Conservation (phyloP, 2,329 filamentous ascomycete species). For the Aspergillus sp. region DNA sequence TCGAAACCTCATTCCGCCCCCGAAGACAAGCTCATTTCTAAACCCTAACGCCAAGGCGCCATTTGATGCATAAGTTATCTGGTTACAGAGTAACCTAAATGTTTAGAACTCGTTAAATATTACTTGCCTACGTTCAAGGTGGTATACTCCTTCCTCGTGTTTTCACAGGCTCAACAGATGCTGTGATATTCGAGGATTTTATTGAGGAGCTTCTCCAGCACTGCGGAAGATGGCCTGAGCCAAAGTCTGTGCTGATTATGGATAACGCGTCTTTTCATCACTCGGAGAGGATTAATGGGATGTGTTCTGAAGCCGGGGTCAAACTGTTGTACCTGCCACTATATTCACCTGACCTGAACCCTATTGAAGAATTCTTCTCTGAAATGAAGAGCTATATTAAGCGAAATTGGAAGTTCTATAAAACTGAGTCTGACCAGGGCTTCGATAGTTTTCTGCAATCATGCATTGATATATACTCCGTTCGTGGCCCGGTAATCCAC, state of each 20-base stretch:
- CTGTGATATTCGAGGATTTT: slow-evolving; percentile 15
- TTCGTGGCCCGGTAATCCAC: too few relatives aligned
- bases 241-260: slow-evolving; percentile 13
- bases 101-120: too few relatives aligned
- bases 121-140: neutral
- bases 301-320: slow-evolving; percentile 24
- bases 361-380: slow-evolving; percentile 30
- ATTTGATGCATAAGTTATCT: too few relatives aligned
- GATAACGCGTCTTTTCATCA: slow-evolving; percentile 23
- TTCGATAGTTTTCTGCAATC: too few relatives aligned
- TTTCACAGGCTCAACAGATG: slow-evolving; percentile 20
- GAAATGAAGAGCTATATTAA: slow-evolving; percentile 29
- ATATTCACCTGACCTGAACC: slow-evolving; percentile 30
- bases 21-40: too few relatives aligned
- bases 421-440: too few relatives aligned
- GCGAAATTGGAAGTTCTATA: too few relatives aligned
- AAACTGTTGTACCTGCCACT: slow-evolving; percentile 25
- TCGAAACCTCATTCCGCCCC: too few relatives aligned
- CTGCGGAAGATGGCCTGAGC: slow-evolving; percentile 17
- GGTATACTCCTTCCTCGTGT: slow-evolving; percentile 11
- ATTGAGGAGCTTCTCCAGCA: slow-evolving; percentile 15
- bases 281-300: slow-evolving; percentile 18
- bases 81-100: too few relatives aligned
- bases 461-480: too few relatives aligned
- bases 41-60: too few relatives aligned